Evolutionary conservation across 1,139 yeast genomes (phyloP).

Genomic region (Blastobotrys petasosporus): DNA sequence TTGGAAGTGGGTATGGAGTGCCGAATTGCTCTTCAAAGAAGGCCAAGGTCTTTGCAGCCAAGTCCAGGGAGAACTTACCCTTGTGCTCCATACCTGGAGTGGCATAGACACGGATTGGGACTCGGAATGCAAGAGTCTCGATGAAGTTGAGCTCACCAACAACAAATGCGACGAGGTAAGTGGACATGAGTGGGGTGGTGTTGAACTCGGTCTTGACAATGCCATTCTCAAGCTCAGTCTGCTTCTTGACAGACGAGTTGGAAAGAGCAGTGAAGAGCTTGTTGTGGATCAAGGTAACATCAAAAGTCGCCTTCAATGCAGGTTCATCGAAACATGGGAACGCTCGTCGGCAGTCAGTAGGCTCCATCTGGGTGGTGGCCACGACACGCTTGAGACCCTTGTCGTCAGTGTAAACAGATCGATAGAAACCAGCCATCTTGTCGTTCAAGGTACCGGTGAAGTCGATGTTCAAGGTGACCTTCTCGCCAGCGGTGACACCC

Average conservation of each 20-base stretch:
- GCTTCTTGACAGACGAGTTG: slow-evolving; percentile 58
- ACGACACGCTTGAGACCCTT: slow-evolving; percentile 57
- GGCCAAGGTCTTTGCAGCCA: slow-evolving; percentile 61
- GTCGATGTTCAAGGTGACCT: slow-evolving; percentile 43
- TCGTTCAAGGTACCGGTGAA: slow-evolving; percentile 71
- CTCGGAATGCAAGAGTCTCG: slow-evolving; percentile 54
- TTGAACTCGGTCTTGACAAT: slow-evolving; percentile 43
- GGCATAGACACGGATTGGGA: slow-evolving; percentile 67
- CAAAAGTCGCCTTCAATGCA: slow-evolving; percentile 64
- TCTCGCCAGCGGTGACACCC: slow-evolving; percentile 42
- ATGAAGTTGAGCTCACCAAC: slow-evolving; percentile 74
- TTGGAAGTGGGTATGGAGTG: slow-evolving; percentile 64
- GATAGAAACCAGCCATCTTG: slow-evolving; percentile 75
- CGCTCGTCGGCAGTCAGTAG: slow-evolving; percentile 80
- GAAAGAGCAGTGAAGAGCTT: slow-evolving; percentile 60
- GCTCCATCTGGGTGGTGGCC: slow-evolving; percentile 81
- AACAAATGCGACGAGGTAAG: slow-evolving; percentile 75
- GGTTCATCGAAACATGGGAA: slow-evolving; percentile 85
- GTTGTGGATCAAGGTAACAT: slow-evolving; percentile 53
- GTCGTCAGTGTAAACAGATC: slow-evolving; percentile 60
- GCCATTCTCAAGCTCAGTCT: slow-evolving; percentile 42
- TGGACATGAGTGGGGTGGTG: slow-evolving; percentile 71
- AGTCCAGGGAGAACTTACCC: slow-evolving; percentile 58
- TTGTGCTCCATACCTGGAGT: slow-evolving; percentile 61
- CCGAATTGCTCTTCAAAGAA: slow-evolving; percentile 61